phyloP scores from a whole-genome alignment of 176 grass and related monocot species.

The Poa annua region DNA sequence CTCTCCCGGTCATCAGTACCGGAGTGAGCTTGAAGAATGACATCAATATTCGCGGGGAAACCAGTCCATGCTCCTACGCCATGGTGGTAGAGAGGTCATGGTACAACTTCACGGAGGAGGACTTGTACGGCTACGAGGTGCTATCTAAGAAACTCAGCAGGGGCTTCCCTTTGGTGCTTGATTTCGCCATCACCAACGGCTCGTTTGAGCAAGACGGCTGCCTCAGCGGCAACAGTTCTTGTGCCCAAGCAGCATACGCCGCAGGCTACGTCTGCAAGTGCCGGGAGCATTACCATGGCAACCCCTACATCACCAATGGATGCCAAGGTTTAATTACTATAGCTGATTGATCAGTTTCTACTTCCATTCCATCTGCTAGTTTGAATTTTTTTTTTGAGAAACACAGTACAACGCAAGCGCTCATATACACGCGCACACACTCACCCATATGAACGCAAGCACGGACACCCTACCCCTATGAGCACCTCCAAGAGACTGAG shows the following conservation, averaged over 20 bases:
- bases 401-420: too few relatives aligned
- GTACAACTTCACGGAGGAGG: background rate
- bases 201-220: background rate
- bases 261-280: background rate
- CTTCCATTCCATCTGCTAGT: background rate
- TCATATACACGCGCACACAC: too few relatives aligned
- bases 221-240: background rate
- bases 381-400: too few relatives aligned
- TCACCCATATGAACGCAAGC: too few relatives aligned
- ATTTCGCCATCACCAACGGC: background rate
- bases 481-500: too few relatives aligned
- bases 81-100: conserved; percentile 1
- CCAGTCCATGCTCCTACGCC: background rate
- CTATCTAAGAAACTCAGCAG: background rate
- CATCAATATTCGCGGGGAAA: background rate
- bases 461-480: too few relatives aligned
- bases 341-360: background rate
- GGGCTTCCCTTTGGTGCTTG: background rate
- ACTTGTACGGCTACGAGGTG: background rate
- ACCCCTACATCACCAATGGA: background rate
- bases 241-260: background rate
- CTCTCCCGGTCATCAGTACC: background rate
- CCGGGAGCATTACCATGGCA: background rate
- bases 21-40: background rate
- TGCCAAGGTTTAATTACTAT: background rate